Conservation (phyloP, 805 yeast genomes). For the Metschnikowia sp. region DNA sequence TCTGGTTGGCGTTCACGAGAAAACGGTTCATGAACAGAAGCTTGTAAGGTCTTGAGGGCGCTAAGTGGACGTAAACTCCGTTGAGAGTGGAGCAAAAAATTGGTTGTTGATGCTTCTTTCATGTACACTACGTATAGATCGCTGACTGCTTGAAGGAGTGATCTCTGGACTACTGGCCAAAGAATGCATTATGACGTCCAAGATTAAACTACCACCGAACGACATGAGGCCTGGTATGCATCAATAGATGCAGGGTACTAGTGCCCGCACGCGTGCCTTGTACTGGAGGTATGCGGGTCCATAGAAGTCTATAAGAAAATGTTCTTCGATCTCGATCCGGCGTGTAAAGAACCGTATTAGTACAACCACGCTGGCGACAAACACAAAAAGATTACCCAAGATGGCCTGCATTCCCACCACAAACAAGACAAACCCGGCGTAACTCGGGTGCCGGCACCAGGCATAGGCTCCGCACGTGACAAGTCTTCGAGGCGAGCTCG, state of each 20-base stretch:
- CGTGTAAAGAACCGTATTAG: slow-evolving; percentile 26
- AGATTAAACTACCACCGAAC: not conserved
- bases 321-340: slow-evolving; percentile 36
- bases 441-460: slow-evolving; percentile 36
- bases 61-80: not conserved
- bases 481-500: slow-evolving; percentile 13
- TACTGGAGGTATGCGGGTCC: slow-evolving; percentile 29
- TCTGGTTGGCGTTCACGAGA: slow-evolving; percentile 94
- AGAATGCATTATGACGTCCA: too few species aligned
- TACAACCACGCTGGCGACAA: slow-evolving; percentile 16
- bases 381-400: slow-evolving; percentile 22
- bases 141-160: not conserved
- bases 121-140: not conserved
- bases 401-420: slow-evolving; percentile 30
- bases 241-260: slow-evolving; percentile 27
- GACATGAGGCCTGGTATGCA: not conserved
- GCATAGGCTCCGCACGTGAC: slow-evolving; percentile 34
- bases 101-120: too few species aligned
- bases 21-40: slow-evolving; percentile 94
- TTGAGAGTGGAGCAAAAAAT: not conserved
- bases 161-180: too few species aligned
- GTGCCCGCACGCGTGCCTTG: slow-evolving; percentile 20
- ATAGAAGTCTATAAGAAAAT: slow-evolving; percentile 24
- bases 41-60: slow-evolving; percentile 34
- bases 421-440: slow-evolving; percentile 35